Base-by-base conservation (phyloP, 768 basidiomycete genomes). In the Lentinula edodes region DNA sequence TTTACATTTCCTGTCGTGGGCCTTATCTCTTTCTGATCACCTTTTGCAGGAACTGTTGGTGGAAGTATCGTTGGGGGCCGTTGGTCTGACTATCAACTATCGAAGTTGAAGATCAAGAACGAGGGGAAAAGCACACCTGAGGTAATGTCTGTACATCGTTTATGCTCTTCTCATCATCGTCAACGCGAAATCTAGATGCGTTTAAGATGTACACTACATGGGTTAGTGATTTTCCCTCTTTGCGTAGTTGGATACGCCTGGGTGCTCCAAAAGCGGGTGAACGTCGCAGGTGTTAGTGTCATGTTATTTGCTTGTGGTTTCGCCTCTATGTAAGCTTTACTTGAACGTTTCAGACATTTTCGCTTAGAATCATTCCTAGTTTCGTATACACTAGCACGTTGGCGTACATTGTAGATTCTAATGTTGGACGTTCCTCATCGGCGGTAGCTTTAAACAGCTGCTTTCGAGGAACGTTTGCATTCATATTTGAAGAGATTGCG, bases 361-460 rank as follows among this genome's bases (percentile, higher is more conserved):
- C 10, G 2, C 38, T n/a, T 15, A 38, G 6, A 2, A 13, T 28
- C 7, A n/a, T 20, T 45, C 32, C 59, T 28, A 79, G 77, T 56
- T 78, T 75, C 73, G 70, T 67, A 10, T 74, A 76, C 48, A 52
- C 73, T 6, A 76, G 73, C 60, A 72, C 69, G 62, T 48, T 95
- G 35, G 89, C 93, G 0, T 95, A 94, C 66, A 78, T 95, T 38
- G 91, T 95, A 15, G 93, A 97, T 66, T 85, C 91, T 5, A 97
- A 95, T 69, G 77, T 79, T 6, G 94, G 93, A 8, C 82, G 90
- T 34, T 90, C 90, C 2, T 85, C 88, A 4, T 84, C 84, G 2
- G 91, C 90, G 1, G 83, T 85, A 6, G 91, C 93, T 0, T 74
- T 81, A 34, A 95, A 95, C 71, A 90, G 88, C 61, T 82, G 81